Percentiles rank a stretch among this genome's conserved stretches.
These are phyloP conservation scores for Yamadazyma membranifaciens DNA, from an alignment of 1,139 yeast species.

Conservation along the genomic window DNA sequence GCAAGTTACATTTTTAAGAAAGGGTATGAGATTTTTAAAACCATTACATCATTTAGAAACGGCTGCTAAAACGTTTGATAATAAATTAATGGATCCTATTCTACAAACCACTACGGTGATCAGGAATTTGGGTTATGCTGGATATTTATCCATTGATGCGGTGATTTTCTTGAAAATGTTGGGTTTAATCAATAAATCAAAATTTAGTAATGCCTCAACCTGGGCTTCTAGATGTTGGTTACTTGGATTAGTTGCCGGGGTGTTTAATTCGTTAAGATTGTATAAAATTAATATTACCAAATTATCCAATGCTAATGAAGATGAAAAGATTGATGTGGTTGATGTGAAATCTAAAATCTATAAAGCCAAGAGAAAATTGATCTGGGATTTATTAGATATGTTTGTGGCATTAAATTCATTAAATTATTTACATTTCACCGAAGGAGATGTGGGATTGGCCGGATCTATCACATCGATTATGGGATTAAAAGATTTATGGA, in stretches of 20 bases:
- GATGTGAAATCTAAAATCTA: conserved; percentile 32
- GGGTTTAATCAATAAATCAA: conserved; percentile 37
- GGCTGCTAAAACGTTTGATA: conserved; percentile 67
- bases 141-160: conserved; percentile 74
- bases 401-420: conserved; percentile 75
- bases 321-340: conserved; percentile 32
- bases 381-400: conserved; percentile 78
- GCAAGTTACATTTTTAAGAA: conserved; percentile 70
- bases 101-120: conserved; percentile 57
- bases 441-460: conserved; percentile 81
- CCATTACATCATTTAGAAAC: conserved; percentile 74
- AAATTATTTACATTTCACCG: conserved; percentile 61
- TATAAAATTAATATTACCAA: conserved; percentile 26
- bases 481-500: conserved; percentile 78
- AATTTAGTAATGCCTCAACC: conserved; percentile 34
- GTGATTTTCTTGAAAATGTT: conserved; percentile 64
- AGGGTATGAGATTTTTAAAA: conserved; percentile 81
- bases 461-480: conserved; percentile 80
- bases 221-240: conserved; percentile 75
- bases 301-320: conserved; percentile 18
- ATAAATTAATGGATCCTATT: conserved; percentile 68
- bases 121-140: conserved; percentile 72
- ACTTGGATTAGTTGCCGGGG: conserved; percentile 63
- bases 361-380: conserved; percentile 58
- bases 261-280: conserved; percentile 54